These are phyloP conservation scores for Avicennia marina DNA, from an alignment of 257 asterid species.

Conservation along the genomic window DNA sequence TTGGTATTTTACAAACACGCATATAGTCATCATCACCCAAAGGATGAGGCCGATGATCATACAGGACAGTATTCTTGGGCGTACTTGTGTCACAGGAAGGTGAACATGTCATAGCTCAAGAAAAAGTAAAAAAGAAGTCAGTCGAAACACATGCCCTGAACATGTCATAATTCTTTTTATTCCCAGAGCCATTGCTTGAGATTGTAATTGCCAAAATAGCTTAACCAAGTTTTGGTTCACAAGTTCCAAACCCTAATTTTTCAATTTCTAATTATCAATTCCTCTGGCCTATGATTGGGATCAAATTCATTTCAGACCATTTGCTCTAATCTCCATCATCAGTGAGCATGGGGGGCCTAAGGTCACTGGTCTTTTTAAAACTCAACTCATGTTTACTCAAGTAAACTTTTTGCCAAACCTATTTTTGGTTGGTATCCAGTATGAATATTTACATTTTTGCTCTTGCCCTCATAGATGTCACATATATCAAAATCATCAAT, in stretches of 20 bases:
- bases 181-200: background rate
- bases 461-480: background rate
- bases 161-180: background rate
- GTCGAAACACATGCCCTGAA: constrained; percentile 5
- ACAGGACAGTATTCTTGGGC: constrained; percentile 23
- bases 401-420: background rate
- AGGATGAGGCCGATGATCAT: constrained; percentile 40
- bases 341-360: background rate
- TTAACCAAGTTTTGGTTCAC: background rate
- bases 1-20: constrained; percentile 42
- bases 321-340: background rate
- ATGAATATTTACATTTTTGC: background rate
- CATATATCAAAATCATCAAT: too few species aligned
- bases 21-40: constrained; percentile 32
- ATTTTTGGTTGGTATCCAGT: background rate
- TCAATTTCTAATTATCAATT: background rate
- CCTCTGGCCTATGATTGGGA: background rate
- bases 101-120: constrained; percentile 36
- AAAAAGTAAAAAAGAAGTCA: constrained; percentile 1
- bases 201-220: background rate
- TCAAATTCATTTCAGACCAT: background rate
- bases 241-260: background rate
- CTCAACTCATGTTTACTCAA: background rate
- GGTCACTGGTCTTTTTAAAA: background rate
- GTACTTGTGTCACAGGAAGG: constrained; percentile 18